These are phyloP conservation scores for Medicago arabica DNA, from an alignment of 306 rosid species.

Conservation along the genomic window DNA sequence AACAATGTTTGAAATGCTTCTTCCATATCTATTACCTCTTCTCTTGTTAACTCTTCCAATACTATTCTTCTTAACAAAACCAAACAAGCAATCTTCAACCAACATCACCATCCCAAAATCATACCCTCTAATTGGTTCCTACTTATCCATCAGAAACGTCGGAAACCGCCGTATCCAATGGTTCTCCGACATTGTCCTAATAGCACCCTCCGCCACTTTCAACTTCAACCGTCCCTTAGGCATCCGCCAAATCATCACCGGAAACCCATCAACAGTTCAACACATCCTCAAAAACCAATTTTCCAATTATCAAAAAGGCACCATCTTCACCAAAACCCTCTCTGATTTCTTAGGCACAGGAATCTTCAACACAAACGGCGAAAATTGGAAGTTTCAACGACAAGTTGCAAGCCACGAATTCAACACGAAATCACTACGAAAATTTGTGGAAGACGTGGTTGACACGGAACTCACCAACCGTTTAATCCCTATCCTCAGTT, in stretches of 20 bases:
- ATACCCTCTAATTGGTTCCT: slow-evolving; percentile 46
- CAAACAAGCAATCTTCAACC: slow-evolving; percentile 22
- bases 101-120: slow-evolving; percentile 47
- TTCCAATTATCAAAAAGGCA: slow-evolving; percentile 59
- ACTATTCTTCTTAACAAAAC: slow-evolving; percentile 30
- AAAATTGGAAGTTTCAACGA: slow-evolving; percentile 71
- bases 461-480: slow-evolving; percentile 64
- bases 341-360: slow-evolving; percentile 70
- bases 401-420: slow-evolving; percentile 69
- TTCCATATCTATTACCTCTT: slow-evolving; percentile 7
- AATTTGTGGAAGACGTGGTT: slow-evolving; percentile 72
- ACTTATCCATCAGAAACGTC: slow-evolving; percentile 27
- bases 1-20: background rate
- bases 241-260: slow-evolving; percentile 46
- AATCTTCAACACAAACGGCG: slow-evolving; percentile 66
- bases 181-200: slow-evolving; percentile 57
- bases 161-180: slow-evolving; percentile 50
- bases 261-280: slow-evolving; percentile 63
- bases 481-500: slow-evolving; percentile 58
- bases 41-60: slow-evolving; percentile 15
- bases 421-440: slow-evolving; percentile 60
- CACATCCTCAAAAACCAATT: slow-evolving; percentile 76
- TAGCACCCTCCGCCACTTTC: slow-evolving; percentile 65
- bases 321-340: background rate
- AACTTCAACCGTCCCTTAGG: slow-evolving; percentile 49